phyloP scores from a whole-genome alignment of 768 basidiomycete species.

The Cystobasidium tubakii region DNA sequence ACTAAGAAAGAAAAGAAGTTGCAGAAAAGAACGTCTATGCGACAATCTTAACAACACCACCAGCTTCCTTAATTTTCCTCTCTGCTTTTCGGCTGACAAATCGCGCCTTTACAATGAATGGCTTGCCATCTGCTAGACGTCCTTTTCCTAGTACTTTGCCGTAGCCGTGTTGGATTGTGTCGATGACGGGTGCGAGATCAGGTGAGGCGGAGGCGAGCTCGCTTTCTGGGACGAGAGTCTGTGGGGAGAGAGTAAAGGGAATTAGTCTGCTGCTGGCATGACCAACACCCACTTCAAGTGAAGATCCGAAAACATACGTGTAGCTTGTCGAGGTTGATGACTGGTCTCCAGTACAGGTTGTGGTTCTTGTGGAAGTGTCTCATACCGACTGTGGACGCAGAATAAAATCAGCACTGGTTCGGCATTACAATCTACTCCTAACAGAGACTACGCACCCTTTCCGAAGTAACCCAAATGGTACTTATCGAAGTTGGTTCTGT shows the following conservation, averaged over 20 bases:
- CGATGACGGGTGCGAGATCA: slow-evolving; percentile 88
- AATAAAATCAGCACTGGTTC: not conserved
- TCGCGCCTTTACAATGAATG: slow-evolving; percentile 97
- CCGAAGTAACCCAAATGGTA: slow-evolving; percentile 95
- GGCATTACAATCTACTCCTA: too few species aligned
- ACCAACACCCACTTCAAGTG: too few species aligned
- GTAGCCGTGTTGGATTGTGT: slow-evolving; percentile 70
- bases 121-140: slow-evolving; percentile 70
- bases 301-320: slow-evolving; percentile 25
- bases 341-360: slow-evolving; percentile 84
- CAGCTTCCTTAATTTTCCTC: slow-evolving; percentile 59
- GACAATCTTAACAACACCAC: slow-evolving; percentile 85
- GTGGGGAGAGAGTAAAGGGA: too few species aligned
- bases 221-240: slow-evolving; percentile 78
- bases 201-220: slow-evolving; percentile 73
- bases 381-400: slow-evolving; percentile 66
- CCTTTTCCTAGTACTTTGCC: slow-evolving; percentile 95
- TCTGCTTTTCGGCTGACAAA: slow-evolving; percentile 46
- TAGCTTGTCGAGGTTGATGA: slow-evolving; percentile 97
- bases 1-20: slow-evolving; percentile 37
- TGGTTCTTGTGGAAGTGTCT: slow-evolving; percentile 91
- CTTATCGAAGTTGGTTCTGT: slow-evolving; percentile 56
- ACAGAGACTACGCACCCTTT: slow-evolving; percentile 73
- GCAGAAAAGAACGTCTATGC: slow-evolving; percentile 56
- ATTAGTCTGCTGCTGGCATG: too few species aligned